Conservation (phyloP, 306 rosid genomes). For the Inga laurina region DNA sequence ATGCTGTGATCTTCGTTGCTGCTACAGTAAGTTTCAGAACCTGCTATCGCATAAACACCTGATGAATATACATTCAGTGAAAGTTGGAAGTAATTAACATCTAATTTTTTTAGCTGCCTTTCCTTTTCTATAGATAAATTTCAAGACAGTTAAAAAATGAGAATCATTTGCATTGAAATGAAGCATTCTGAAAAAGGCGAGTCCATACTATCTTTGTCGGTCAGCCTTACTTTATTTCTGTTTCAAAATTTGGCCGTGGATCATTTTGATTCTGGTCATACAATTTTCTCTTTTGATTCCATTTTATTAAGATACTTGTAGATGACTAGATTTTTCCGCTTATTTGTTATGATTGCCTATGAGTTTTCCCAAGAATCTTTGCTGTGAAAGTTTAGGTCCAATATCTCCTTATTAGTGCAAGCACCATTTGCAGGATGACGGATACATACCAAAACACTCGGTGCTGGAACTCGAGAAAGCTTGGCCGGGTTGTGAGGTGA, state of each 20-base stretch:
- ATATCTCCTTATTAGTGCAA: not conserved
- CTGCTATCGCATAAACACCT: constrained; percentile 25
- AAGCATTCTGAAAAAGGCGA: constrained; percentile 5
- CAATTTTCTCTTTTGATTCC: not conserved
- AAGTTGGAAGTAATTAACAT: constrained; percentile 3
- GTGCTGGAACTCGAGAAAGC: constrained; percentile 89
- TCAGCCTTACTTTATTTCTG: constrained; percentile 18
- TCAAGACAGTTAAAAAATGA: not conserved
- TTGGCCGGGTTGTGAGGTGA: constrained; percentile 97
- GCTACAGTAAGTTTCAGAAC: constrained; percentile 81
- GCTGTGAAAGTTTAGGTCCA: not conserved
- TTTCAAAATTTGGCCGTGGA: not conserved
- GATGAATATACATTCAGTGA: constrained; percentile 3
- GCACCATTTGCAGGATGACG: constrained; percentile 73
- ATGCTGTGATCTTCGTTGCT: constrained; percentile 87
- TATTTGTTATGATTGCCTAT: not conserved
- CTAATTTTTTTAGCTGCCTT: not conserved
- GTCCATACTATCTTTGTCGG: not conserved
- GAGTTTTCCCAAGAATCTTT: not conserved
- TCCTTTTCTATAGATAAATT: constrained; percentile 13
- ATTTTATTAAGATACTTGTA: not conserved
- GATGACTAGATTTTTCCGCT: not conserved
- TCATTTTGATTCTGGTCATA: not conserved
- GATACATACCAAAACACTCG: constrained; percentile 86
- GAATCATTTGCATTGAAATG: constrained; percentile 1